phyloP scores from a whole-genome alignment of 1,284 basidiomycete species.

The Ceratobasidium papillatum region DNA sequence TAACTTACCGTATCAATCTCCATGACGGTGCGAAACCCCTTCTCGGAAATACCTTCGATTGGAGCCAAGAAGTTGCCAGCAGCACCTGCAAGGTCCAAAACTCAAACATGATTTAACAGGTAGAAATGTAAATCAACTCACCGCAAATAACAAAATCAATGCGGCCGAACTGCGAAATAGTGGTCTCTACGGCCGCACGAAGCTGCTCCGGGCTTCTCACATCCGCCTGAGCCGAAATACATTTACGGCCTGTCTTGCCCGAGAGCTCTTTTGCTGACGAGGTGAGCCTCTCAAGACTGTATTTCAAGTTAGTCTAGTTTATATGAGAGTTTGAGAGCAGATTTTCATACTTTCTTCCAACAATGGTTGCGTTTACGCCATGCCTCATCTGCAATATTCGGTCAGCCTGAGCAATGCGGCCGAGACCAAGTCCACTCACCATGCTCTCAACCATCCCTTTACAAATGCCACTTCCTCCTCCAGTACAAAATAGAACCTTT shows the following conservation, averaged over 20 bases:
- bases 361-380: constrained; percentile 82
- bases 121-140: constrained; percentile 50
- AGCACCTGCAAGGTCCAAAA: constrained; percentile 65
- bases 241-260: constrained; percentile 71
- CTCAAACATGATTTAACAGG: neutral
- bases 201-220: constrained; percentile 82
- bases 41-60: constrained; percentile 82
- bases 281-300: constrained; percentile 77
- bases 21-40: constrained; percentile 91
- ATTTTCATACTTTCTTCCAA: constrained; percentile 80
- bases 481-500: constrained; percentile 94
- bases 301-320: constrained; percentile 5
- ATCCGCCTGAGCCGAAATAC: constrained; percentile 81
- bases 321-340: neutral
- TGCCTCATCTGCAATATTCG: constrained; percentile 73
- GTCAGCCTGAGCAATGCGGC: neutral
- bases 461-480: constrained; percentile 92
- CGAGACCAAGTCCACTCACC: constrained; percentile 56
- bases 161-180: constrained; percentile 79
- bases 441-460: constrained; percentile 85
- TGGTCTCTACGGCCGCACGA: constrained; percentile 76
- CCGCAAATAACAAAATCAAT: constrained; percentile 98
- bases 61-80: constrained; percentile 91
- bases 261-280: constrained; percentile 78
- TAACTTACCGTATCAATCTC: constrained; percentile 87